These are phyloP conservation scores for Clavariopsis aquatica DNA, from an alignment of 495 filamentous ascomycete species.

Conservation along the genomic window DNA sequence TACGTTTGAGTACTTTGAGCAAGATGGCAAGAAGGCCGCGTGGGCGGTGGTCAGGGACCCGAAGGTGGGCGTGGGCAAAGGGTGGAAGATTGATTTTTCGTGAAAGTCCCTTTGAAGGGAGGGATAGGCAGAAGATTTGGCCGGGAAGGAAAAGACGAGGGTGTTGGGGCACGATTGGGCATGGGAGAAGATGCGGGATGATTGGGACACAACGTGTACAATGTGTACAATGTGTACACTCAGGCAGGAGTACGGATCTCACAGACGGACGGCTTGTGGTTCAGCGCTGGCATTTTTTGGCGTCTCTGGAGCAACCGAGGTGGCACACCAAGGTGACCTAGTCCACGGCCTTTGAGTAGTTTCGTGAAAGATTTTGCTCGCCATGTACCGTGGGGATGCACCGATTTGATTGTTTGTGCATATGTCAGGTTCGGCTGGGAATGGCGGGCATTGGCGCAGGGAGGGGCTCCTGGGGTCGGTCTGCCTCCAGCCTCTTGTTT, in stretches of 20 bases:
- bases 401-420: no score
- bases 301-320: no score
- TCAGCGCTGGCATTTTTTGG: background rate
- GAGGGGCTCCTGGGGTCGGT: no score
- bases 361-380: no score
- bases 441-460: no score
- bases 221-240: no score
- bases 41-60: conserved; percentile 84
- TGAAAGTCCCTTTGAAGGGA: background rate
- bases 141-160: background rate
- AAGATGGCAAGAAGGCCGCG: conserved; percentile 62
- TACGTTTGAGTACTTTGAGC: conserved; percentile 61
- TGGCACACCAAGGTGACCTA: no score
- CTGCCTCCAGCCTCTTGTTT: no score
- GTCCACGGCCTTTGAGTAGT: no score
- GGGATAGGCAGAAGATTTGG: background rate
- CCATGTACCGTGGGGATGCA: no score
- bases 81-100: conserved; percentile 75
- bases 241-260: background rate
- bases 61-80: conserved; percentile 70
- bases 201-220: background rate
- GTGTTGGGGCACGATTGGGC: background rate
- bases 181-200: background rate
- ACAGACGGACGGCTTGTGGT: background rate
- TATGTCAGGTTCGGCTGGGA: no score